Base-by-base conservation (phyloP, 495 filamentous ascomycete species). In the Xylaria curta region DNA sequence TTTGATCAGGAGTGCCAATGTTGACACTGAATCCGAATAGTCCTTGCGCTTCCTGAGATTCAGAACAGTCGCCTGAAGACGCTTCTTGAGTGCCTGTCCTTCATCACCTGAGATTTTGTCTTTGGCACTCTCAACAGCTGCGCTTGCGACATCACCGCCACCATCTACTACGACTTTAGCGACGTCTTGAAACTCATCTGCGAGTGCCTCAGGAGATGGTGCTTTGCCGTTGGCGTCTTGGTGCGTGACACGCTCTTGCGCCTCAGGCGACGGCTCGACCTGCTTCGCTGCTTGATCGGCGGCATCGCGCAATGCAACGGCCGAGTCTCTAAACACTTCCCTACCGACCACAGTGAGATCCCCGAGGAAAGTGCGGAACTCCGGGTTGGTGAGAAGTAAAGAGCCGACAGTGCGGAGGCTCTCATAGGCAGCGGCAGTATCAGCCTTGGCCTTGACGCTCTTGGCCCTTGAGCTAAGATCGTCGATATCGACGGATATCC, bases 241-340 rank as follows among this genome's bases (percentile, higher is more conserved):
- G 24, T 91, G 80, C 70, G 87, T 82, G 47, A 93, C 64, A 0
- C 84, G 81, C 36, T 89, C 80, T 60, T 87, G 82, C 36, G 94
- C 89, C 49, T 88, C 84, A 19, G 86, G 67, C 0, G 90, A 90
- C 1, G 93, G 93, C 67, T 92, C 88, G 9, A 94, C 76, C 65
- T 91, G 83, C 77, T 93, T 88, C 7, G 89, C 93, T 4, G 91
- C 91, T 72, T 93, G 85, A 62, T 90, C 88, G 0, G 94, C 93
- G 8, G 89, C 89, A 40, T 87, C 84, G 2, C 94, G 93, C 12
- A 96, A 76, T 0, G 90, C 91, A 59, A 93, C 90, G 0, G 93
- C 93, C 1, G 95, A 94, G 74, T 97, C 95, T 69, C 89, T 88
- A 76, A 98, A 95, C 33, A 98, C 90, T 78, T 97, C 92, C 10